Conservation (phyloP, 2,329 filamentous ascomycete species). For the Tolypocladium amazonense region DNA sequence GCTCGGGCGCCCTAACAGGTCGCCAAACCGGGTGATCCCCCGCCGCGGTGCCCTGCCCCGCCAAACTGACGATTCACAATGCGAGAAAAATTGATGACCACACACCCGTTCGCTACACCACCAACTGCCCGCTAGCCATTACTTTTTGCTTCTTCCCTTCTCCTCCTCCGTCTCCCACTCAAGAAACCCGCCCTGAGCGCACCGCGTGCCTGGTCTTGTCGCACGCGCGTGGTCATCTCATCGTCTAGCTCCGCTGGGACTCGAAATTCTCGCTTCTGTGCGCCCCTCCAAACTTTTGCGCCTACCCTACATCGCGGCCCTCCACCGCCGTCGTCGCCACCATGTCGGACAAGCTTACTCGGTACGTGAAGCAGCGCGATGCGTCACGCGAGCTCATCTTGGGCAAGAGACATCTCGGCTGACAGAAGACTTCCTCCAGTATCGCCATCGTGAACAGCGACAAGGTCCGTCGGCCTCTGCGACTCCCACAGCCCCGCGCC, state of each 20-base stretch:
- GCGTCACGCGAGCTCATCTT: not conserved
- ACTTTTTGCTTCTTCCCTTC: slow-evolving; percentile 1
- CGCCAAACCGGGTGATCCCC: slow-evolving; percentile 1
- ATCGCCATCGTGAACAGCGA: slow-evolving; percentile 98
- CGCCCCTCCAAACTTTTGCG: not conserved
- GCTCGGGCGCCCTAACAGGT: not conserved
- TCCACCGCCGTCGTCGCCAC: slow-evolving; percentile 20
- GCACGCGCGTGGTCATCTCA: slow-evolving; percentile 1
- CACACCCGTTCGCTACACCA: slow-evolving; percentile 11
- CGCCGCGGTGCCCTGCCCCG: slow-evolving; percentile 14
- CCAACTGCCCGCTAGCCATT: slow-evolving; percentile 6
- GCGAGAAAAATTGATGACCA: slow-evolving; percentile 30
- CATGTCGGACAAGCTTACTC: slow-evolving; percentile 92
- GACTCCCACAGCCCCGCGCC: slow-evolving; percentile 5
- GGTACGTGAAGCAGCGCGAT: slow-evolving; percentile 47
- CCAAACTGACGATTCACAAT: slow-evolving; percentile 26
- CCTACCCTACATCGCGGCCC: slow-evolving; percentile 2
- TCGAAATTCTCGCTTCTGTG: not conserved
- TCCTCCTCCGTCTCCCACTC: slow-evolving; percentile 2
- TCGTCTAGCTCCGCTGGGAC: not conserved
- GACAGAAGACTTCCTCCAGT: slow-evolving; percentile 38
- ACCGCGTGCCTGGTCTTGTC: slow-evolving; percentile 8
- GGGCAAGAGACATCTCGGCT: slow-evolving; percentile 8
- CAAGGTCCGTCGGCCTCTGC: slow-evolving; percentile 54
- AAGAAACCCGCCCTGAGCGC: not conserved